A percentile compares a stretch with the other conserved stretches of the same genome.
phyloP scores from a whole-genome alignment of 768 basidiomycete species.

The Suillus subalutaceus region DNA sequence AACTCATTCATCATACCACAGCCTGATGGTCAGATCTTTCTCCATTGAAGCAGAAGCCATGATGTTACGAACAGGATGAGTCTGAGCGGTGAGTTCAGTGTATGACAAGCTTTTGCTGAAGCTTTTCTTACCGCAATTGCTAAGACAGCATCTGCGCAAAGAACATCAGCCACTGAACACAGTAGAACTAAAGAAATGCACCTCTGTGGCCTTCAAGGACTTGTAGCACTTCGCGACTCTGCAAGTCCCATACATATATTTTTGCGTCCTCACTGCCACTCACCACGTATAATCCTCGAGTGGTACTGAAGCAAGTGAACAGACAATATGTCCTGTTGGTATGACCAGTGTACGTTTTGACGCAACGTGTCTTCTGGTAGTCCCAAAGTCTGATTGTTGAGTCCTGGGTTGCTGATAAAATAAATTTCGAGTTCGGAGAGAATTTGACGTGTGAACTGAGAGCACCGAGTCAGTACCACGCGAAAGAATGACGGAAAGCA shows the following conservation, averaged over 20 bases:
- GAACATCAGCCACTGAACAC: conserved; percentile 3
- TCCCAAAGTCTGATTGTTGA: conserved; percentile 96
- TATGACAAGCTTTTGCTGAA: background rate
- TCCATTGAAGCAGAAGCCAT: conserved; percentile 92
- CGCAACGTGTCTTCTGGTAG: conserved; percentile 85
- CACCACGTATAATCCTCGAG: conserved; percentile 68
- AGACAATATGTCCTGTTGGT: conserved; percentile 85
- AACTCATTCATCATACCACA: conserved; percentile 70
- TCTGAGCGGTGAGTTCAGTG: conserved; percentile 44
- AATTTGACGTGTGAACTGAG: conserved; percentile 84
- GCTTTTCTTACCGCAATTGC: conserved; percentile 66
- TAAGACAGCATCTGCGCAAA: conserved; percentile 58
- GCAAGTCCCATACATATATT: conserved; percentile 88
- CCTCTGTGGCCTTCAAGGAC: conserved; percentile 81
- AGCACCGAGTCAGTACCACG: conserved; percentile 13
- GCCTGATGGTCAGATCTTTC: conserved; percentile 79
- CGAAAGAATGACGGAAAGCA: conserved; percentile 18
- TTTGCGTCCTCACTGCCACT: conserved; percentile 92
- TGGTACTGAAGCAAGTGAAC: conserved; percentile 64
- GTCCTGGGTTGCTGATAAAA: conserved; percentile 91
- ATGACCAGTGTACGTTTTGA: conserved; percentile 92
- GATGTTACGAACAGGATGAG: conserved; percentile 71
- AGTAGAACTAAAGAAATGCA: conserved; percentile 30
- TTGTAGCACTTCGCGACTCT: conserved; percentile 77
- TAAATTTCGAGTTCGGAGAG: conserved; percentile 89